phyloP scores from a whole-genome alignment of 2,329 filamentous ascomycete species.

The Macrophomina pseudophaseolina region DNA sequence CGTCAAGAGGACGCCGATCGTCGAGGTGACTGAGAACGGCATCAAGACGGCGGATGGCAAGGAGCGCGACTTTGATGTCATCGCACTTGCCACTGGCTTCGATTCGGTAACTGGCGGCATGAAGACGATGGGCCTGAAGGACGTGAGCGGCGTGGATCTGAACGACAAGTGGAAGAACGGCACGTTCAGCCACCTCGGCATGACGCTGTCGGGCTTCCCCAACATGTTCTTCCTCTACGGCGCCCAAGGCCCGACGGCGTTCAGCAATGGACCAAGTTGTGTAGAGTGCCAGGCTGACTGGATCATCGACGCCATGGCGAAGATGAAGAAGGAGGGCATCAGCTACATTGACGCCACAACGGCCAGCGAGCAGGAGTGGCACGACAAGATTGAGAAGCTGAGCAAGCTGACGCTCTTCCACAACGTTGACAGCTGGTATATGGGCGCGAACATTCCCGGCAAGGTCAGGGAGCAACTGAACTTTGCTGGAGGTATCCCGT shows the following conservation, averaged over 20 bases:
- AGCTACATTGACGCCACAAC: constrained; percentile 43
- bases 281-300: constrained; percentile 49
- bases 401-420: constrained; percentile 50
- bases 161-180: constrained; percentile 49
- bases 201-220: constrained; percentile 47
- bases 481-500: constrained; percentile 49
- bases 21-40: constrained; percentile 45
- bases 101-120: constrained; percentile 52
- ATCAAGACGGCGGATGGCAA: constrained; percentile 48
- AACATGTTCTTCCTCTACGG: constrained; percentile 50
- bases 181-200: constrained; percentile 50
- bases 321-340: constrained; percentile 36
- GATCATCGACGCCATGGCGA: constrained; percentile 45
- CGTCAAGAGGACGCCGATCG: constrained; percentile 49
- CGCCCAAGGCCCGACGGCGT: constrained; percentile 50
- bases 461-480: constrained; percentile 53
- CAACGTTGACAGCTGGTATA: constrained; percentile 50
- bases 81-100: constrained; percentile 54
- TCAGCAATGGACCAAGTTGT: constrained; percentile 49
- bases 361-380: constrained; percentile 49
- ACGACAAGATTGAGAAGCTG: constrained; percentile 45
- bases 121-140: constrained; percentile 46
- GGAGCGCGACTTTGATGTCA: constrained; percentile 50
- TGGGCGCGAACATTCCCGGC: constrained; percentile 53
- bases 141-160: constrained; percentile 45